Percentiles rank a stretch among this genome's conserved stretches.
Evolutionary conservation across 169 alveolate genomes (phyloP).

Genomic region (Plasmodium knowlesi): DNA sequence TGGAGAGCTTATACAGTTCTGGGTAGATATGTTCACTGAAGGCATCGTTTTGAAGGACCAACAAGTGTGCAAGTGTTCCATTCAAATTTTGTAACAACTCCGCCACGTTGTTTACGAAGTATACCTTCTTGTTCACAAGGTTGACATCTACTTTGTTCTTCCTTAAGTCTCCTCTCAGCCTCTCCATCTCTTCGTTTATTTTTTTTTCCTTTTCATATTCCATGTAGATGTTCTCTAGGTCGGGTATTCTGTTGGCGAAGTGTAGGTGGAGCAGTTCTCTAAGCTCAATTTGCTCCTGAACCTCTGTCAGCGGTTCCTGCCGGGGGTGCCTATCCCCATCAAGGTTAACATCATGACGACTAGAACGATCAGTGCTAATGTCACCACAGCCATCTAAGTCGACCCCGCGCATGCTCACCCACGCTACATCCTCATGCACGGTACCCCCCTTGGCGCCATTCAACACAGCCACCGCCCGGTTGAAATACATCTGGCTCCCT

Average conservation of each 20-base stretch:
- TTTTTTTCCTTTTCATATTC: constrained; percentile 46
- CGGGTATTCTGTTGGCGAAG: not conserved
- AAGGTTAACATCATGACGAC: not conserved
- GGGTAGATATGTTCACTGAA: constrained; percentile 25
- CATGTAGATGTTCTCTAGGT: constrained; percentile 13
- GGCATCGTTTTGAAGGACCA: not conserved
- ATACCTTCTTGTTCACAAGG: constrained; percentile 36
- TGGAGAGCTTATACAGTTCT: constrained; percentile 10
- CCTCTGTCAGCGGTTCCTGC: no score
- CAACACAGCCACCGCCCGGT: not conserved
- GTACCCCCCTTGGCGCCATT: not conserved
- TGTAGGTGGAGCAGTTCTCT: constrained; percentile 1
- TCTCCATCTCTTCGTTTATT: constrained; percentile 22
- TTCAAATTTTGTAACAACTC: not conserved
- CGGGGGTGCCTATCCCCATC: no score
- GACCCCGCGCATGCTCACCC: not conserved
- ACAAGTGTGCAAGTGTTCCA: not conserved
- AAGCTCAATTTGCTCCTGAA: not conserved
- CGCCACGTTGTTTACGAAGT: constrained; percentile 10
- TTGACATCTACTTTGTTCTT: constrained; percentile 34
- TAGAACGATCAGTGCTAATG: not conserved
- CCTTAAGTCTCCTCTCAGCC: not conserved
- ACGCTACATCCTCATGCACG: not conserved
- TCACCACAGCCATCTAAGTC: no score
- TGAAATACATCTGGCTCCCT: not conserved